These are phyloP conservation scores for Cyclotella choctawhatcheeana DNA, from an alignment of 108 stramenopile species.

Conservation along the genomic window DNA sequence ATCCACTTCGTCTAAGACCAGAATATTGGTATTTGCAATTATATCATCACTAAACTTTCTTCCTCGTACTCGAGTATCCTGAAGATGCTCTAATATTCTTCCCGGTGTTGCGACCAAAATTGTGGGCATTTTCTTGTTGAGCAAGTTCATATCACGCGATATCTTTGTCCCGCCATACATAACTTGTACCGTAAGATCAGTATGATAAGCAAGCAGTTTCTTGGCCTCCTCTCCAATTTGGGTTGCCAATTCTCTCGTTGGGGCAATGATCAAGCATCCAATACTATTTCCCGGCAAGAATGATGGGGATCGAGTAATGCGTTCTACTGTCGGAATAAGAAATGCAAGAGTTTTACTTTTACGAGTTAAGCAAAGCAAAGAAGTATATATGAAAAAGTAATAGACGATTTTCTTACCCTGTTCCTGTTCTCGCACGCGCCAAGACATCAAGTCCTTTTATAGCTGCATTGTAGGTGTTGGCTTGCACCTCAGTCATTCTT, in stretches of 20 bases:
- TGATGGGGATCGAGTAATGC: conserved; percentile 36
- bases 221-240: conserved; percentile 70
- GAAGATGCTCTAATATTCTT: conserved; percentile 74
- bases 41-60: conserved; percentile 52
- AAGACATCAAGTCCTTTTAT: conserved; percentile 80
- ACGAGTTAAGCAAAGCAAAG: too few species aligned
- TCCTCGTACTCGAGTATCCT: conserved; percentile 68
- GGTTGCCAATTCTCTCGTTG: conserved; percentile 78
- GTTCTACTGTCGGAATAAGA: conserved; percentile 78
- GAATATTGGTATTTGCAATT: conserved; percentile 38
- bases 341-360: conserved; percentile 90
- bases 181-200: conserved; percentile 49
- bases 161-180: conserved; percentile 73
- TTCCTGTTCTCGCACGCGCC: conserved; percentile 96
- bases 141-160: conserved; percentile 63
- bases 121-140: conserved; percentile 45
- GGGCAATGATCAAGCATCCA: conserved; percentile 76
- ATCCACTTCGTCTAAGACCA: conserved; percentile 89
- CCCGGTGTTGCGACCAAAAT: conserved; percentile 78
- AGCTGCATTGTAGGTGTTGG: conserved; percentile 75
- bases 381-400: too few species aligned
- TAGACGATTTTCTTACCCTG: too few species aligned
- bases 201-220: conserved; percentile 39
- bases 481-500: conserved; percentile 95
- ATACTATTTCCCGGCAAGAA: conserved; percentile 51